Evolutionary conservation across 345 rosid genomes (phyloP).

Genomic region (Isatis tinctoria): DNA sequence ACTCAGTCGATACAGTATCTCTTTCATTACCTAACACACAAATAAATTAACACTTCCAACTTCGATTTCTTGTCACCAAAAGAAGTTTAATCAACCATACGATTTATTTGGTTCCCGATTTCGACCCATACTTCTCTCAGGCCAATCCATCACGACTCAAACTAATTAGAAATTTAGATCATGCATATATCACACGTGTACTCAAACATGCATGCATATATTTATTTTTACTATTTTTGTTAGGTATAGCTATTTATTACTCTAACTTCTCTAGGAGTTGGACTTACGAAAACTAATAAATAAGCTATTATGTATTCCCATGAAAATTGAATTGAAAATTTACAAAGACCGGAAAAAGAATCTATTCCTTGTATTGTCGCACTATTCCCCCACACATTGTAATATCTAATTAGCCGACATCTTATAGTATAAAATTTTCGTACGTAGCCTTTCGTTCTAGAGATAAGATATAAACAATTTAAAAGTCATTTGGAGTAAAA

Average conservation of each 20-base stretch:
- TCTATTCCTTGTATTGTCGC: neutral
- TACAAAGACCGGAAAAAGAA: neutral
- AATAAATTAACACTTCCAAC: neutral
- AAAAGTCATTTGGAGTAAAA: too few relatives aligned
- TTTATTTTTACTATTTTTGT: too few relatives aligned
- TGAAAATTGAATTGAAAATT: neutral
- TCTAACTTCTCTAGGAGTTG: neutral
- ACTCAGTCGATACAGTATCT: neutral
- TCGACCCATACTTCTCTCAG: too few relatives aligned
- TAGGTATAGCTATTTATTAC: too few relatives aligned
- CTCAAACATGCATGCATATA: too few relatives aligned
- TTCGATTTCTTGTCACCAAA: neutral
- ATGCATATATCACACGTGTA: neutral
- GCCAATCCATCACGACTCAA: neutral
- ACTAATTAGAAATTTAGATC: too few relatives aligned
- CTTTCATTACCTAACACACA: neutral
- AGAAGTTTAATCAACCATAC: neutral
- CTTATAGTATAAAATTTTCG: neutral
- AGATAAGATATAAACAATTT: neutral
- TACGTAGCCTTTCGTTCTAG: neutral
- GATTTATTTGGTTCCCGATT: neutral
- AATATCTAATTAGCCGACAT: neutral
- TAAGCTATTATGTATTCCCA: neutral
- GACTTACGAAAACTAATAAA: neutral
- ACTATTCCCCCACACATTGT: neutral